Base-by-base conservation (phyloP, 495 filamentous ascomycete genomes). In the Penicillium macrosclerotiorum region DNA sequence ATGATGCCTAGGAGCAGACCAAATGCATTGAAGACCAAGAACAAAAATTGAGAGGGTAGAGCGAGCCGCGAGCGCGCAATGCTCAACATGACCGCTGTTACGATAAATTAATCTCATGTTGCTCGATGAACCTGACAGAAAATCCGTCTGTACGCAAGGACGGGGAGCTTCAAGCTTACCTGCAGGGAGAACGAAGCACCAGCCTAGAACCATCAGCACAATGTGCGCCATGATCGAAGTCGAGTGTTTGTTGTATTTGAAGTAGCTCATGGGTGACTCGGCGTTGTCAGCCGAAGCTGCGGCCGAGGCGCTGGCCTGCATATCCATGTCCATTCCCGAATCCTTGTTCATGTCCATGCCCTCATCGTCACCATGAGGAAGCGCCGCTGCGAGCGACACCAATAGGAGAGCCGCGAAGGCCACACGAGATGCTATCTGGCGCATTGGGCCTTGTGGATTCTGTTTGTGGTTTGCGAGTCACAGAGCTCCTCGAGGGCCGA, bases 121-220 rank as follows among this genome's bases (percentile, higher is more conserved):
- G 16, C 19, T 18, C 19, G 22, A 9, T 32, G n/a, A n/a, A n/a
- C n/a, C n/a, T n/a, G n/a, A n/a, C 22, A 9, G 8, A 39, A 14
- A 12, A 20, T 3, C 11, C 16, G 14, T 24, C 27, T 19, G n/a
- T n/a, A n/a, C n/a, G n/a, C n/a, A n/a, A n/a, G n/a, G n/a, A n/a
- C n/a, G n/a, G n/a, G n/a, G n/a, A n/a, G n/a, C n/a, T n/a, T n/a
- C n/a, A 39, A n/a, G 64, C 83, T 65, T 73, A 94, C 90, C 83
- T 56, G 85, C 67, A 23, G 93, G 92, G 38, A 98, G 75, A 39
- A 95, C 57, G 37, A 96, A 80, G 36, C 90, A 76, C 93, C 93
- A 98, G 11, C 75, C 81, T 13, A 88, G 25, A 12, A 84, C 70
- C 88, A 95, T 94, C 30, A 95, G 69, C 3, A 65, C 72, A 33